These are phyloP conservation scores for Candida tropicalis DNA, from an alignment of 1,139 yeast genomes.

Conservation along the genomic window DNA sequence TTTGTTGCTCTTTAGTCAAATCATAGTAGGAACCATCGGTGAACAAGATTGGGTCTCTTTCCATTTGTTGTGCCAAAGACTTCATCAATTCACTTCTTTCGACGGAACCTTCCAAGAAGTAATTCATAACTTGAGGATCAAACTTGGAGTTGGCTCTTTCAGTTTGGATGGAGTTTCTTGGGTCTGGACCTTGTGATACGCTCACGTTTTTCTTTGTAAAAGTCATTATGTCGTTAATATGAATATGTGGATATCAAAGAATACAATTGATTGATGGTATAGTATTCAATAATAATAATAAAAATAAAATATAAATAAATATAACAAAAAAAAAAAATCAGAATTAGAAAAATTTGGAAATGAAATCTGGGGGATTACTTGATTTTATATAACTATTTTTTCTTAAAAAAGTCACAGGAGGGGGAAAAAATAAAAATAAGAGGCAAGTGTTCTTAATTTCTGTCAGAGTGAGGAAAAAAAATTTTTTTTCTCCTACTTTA, in stretches of 20 bases:
- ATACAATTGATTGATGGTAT: background rate
- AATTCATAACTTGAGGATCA: conserved; percentile 39
- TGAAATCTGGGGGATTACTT: conserved; percentile 10
- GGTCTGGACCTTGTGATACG: conserved; percentile 35
- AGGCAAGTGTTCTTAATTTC: background rate
- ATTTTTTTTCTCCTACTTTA: background rate
- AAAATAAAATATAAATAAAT: conserved; percentile 1
- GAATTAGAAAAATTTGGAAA: conserved; percentile 1
- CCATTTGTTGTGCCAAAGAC: conserved; percentile 39
- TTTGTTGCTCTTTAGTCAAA: conserved; percentile 35
- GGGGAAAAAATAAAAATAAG: background rate
- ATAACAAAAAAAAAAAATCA: conserved; percentile 7
- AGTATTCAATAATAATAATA: conserved; percentile 1
- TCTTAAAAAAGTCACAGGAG: conserved; percentile 6
- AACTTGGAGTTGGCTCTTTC: conserved; percentile 36
- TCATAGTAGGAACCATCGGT: conserved; percentile 41
- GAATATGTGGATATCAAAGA: background rate
- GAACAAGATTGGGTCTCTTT: conserved; percentile 45
- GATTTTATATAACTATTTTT: conserved; percentile 13
- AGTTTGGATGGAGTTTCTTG: conserved; percentile 31
- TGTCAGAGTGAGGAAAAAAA: background rate
- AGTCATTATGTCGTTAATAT: conserved; percentile 14
- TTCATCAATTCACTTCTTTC: conserved; percentile 35
- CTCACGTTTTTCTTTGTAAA: conserved; percentile 17
- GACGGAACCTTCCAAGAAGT: conserved; percentile 43